phyloP scores from a whole-genome alignment of 129 eudicot species.

The Pseudognaphalium luteoalbum region DNA sequence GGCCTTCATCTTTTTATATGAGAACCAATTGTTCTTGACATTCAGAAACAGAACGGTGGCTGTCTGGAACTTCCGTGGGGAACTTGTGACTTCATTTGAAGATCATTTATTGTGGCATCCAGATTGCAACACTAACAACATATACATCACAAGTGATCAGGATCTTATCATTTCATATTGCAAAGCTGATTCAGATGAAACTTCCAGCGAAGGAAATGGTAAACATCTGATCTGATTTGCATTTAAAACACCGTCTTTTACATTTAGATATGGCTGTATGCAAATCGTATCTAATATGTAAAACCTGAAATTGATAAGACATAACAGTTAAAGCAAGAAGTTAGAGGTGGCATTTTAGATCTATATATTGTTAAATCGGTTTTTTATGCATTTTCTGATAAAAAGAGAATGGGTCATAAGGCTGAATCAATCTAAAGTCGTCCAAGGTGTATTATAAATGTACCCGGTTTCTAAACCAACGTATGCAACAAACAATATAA shows the following conservation, averaged over 20 bases:
- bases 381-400: too few relatives aligned
- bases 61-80: slow-evolving; percentile 31
- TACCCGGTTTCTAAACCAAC: too few relatives aligned
- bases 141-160: slow-evolving; percentile 29
- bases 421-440: too few relatives aligned
- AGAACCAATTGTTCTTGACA: slow-evolving; percentile 31
- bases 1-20: slow-evolving; percentile 26
- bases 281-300: not conserved
- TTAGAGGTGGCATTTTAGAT: not conserved
- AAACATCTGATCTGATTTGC: not conserved
- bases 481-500: too few relatives aligned
- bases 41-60: slow-evolving; percentile 31
- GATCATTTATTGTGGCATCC: slow-evolving; percentile 30
- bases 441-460: too few relatives aligned
- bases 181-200: slow-evolving; percentile 27
- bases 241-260: not conserved
- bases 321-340: not conserved
- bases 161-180: slow-evolving; percentile 29
- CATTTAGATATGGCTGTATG: not conserved
- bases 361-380: not conserved
- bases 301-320: not conserved
- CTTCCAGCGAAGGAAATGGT: slow-evolving; percentile 17
- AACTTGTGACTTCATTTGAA: slow-evolving; percentile 31
- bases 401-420: too few relatives aligned
- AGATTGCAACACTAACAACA: slow-evolving; percentile 31